These are phyloP conservation scores for Anthoceros angustus DNA, from an alignment of 225 moss, liverwort and hornwort species.

Conservation along the genomic window DNA sequence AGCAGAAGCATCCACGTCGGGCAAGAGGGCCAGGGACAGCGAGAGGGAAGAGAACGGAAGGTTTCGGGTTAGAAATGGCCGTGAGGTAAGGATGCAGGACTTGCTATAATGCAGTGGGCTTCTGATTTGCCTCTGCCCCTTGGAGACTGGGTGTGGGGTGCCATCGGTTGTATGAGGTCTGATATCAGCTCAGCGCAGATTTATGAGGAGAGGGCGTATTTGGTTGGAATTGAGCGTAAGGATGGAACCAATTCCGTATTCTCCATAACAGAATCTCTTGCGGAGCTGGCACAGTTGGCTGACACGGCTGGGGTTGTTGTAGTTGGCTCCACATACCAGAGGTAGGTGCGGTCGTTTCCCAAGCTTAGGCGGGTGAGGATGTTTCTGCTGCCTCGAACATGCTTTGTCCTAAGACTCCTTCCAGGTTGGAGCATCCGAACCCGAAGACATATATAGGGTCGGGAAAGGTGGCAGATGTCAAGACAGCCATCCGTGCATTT, in stretches of 20 bases:
- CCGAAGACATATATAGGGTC: constrained; percentile 89
- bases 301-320: constrained; percentile 91
- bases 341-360: constrained; percentile 20
- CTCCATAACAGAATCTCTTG: constrained; percentile 63
- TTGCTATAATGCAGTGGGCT: not conserved
- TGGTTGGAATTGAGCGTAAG: constrained; percentile 85
- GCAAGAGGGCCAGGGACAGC: not conserved
- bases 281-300: constrained; percentile 82
- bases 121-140: not conserved
- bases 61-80: not conserved
- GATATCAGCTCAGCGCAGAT: constrained; percentile 17
- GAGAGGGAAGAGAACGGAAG: not conserved
- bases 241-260: constrained; percentile 52
- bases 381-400: not conserved
- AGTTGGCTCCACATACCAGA: constrained; percentile 90
- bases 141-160: not conserved
- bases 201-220: constrained; percentile 77
- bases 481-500: constrained; percentile 69
- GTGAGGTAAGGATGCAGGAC: not conserved
- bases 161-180: not conserved
- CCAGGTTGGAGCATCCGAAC: constrained; percentile 80
- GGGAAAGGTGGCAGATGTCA: constrained; percentile 84
- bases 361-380: not conserved
- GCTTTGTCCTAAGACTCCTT: constrained; percentile 2
- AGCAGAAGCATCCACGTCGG: not conserved